Evolutionary conservation across 352 stramenopile genomes (phyloP), one percentile per base, ranked within the genome.

Genomic region (Globisporangium perplexum): DNA sequence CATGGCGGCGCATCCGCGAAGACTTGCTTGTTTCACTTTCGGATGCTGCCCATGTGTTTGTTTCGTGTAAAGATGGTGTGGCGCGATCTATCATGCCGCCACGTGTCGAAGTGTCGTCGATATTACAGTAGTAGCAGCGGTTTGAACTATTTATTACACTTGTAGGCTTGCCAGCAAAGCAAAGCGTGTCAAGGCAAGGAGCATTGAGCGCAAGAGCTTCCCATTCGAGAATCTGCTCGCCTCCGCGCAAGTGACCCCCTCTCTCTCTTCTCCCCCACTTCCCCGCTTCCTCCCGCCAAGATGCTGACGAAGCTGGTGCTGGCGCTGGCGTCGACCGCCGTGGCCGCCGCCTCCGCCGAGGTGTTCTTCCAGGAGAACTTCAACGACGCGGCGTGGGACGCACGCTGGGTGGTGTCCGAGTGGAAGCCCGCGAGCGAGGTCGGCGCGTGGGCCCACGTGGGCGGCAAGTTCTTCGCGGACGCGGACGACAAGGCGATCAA

Each of bases 281-380:
- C n/a, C n/a, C n/a, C n/a, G 23, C 31, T 12, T 15, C 24, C 36
- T 3, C 7, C 18, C 23, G 2, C 35, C 38, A 65, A 47, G 47
- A 85, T 88, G 77, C 68, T 88, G 66, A 81, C 74, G 38, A 88
- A 88, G 62, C 53, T 86, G 26, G 67, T 86, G 47, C 59, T 74
- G 31, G 62, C 63, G 44, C 57, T 86, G 45, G 77, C 77, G 46
- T 62, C 78, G 47, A 63, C 66, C 26, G 72, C 77, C 33, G 63
- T 73, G 38, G 65, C 72, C n/a, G 65, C 83, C 41, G 70, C 74
- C 12, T 55, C 72, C 47, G 69, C 76, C 56, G 58, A 97, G 82
- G 78, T 97, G 11, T 96, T 95, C 62, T 97, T 98, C 74, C 79
- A 93, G 46, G 93, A 98, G 69, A 91, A 87, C 51, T 98, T 98